Conservation (phyloP, 2,329 filamentous ascomycete genomes). For the Fusarium sacchari region DNA sequence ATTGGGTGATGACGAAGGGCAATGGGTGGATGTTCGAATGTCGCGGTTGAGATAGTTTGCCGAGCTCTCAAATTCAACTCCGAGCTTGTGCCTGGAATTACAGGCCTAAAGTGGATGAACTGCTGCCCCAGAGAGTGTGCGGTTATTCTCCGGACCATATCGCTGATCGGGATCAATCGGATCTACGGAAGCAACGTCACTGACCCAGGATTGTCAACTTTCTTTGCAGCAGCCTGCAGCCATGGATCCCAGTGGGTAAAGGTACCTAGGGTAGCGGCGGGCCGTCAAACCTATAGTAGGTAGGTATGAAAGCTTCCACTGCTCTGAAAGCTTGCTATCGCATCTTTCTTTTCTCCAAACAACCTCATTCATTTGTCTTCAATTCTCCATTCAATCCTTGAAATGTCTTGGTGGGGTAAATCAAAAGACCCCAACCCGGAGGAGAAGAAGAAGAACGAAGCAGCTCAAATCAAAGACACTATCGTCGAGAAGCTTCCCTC, state of each 20-base stretch:
- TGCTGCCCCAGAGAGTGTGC: constrained; percentile 14
- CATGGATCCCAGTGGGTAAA: constrained; percentile 9
- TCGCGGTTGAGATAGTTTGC: constrained; percentile 44
- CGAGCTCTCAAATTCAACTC: constrained; percentile 42
- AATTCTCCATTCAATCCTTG: neutral
- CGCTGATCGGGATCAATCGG: constrained; percentile 40
- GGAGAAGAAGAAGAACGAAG: constrained; percentile 40
- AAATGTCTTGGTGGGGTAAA: constrained; percentile 58
- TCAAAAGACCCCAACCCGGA: constrained; percentile 49
- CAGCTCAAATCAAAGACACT: constrained; percentile 39
- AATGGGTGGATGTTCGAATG: constrained; percentile 45
- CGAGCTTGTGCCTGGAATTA: constrained; percentile 47
- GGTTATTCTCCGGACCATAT: constrained; percentile 45
- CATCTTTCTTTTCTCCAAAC: neutral
- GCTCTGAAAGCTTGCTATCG: neutral
- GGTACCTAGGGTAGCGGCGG: constrained; percentile 14
- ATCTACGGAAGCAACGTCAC: constrained; percentile 41
- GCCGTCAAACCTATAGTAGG: constrained; percentile 28
- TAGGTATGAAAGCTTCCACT: constrained; percentile 25
- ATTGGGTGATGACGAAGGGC: constrained; percentile 43
- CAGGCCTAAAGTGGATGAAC: constrained; percentile 41
- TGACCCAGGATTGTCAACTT: neutral
- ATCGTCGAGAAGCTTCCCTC: constrained; percentile 61
- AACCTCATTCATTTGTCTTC: neutral
- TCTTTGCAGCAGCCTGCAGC: neutral